A percentile compares a stretch with the other conserved stretches of the same genome.
Evolutionary conservation across 2,329 filamentous ascomycete genomes (phyloP).

Genomic region (Ophiostoma populinum): DNA sequence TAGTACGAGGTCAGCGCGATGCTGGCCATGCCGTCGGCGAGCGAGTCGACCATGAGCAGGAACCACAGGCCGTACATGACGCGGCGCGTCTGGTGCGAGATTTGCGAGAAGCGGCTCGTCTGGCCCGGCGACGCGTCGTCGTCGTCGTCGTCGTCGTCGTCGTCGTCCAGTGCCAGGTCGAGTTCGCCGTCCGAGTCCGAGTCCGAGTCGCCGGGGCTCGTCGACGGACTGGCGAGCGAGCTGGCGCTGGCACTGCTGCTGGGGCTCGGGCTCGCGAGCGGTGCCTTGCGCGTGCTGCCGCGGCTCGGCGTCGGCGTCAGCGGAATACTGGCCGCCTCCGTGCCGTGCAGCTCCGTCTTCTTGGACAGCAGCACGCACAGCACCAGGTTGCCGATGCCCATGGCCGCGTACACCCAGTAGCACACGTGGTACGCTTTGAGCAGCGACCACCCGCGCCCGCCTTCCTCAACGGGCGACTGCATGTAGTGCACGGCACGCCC

Average conservation of each 20-base stretch:
- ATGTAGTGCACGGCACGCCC: constrained; percentile 34
- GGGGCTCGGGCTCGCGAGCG: neutral
- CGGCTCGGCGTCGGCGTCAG: neutral
- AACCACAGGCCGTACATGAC: constrained; percentile 50
- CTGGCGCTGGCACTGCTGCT: constrained; percentile 2
- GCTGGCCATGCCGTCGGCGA: constrained; percentile 48
- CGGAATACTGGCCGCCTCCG: constrained; percentile 10
- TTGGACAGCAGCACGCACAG: constrained; percentile 28
- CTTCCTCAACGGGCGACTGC: constrained; percentile 15
- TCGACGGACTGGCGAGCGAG: neutral
- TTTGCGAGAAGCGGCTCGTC: constrained; percentile 28
- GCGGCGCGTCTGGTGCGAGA: constrained; percentile 37
- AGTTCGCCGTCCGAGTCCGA: neutral
- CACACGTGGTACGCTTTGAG: constrained; percentile 36
- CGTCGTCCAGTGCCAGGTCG: constrained; percentile 13
- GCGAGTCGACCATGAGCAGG: constrained; percentile 43
- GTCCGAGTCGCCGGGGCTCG: neutral
- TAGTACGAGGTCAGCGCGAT: constrained; percentile 41
- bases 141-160: constrained; percentile 10
- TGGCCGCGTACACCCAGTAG: constrained; percentile 39
- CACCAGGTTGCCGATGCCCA: constrained; percentile 33
- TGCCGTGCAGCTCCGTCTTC: constrained; percentile 28
- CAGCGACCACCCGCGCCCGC: constrained; percentile 28
- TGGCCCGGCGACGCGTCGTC: constrained; percentile 8
- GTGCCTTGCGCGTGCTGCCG: neutral